Evolutionary conservation across 176 grass and related monocot genomes (phyloP), one percentile per base, ranked within the genome.

Genomic region (Musa acuminata): DNA sequence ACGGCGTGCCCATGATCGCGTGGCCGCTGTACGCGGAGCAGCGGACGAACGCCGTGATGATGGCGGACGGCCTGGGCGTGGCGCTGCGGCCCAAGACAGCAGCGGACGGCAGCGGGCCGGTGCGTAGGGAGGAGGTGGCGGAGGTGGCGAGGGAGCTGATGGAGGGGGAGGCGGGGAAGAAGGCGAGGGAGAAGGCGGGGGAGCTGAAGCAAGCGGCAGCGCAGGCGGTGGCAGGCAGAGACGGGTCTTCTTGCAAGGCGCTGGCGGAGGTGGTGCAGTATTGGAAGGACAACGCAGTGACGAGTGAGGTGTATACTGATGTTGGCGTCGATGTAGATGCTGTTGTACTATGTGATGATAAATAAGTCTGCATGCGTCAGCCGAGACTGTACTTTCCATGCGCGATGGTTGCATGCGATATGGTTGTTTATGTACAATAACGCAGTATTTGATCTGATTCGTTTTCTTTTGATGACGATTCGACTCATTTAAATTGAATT

Each of bases 11-110:
- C 0, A 78, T 83, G 81, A 83, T 83, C 63, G 75, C 55, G 5
- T 83, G 81, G 81, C 81, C 81, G 8, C 65, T 83, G 26, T 83
- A 83, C 71, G 55, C 87, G 50, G 90, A 87, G 71, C 17, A 92
- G 75, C 80, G 71, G 64, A 52, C 80, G 84, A 72, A 51, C 77
- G 79, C 78, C 64, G 86, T 74, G 78, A 71, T 89, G 24, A 48
- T 85, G 53, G 76, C 77, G 68, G 75, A 87, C 29, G 78, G 78
- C 19, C 19, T 48, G 3, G n/a, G 53, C 8, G 62, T 49, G 75
- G 23, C 85, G 72, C 86, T 84, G 78, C 59, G 49, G 11, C 67
- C 67, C 7, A 50, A n/a, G 67, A n/a, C 12, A 13, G 35, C 35
- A 43, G 35, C 35, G 35, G 35, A 43, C 3, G 72, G n/a, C 9